These are phyloP conservation scores for Entomortierella beljakovae DNA, from an alignment of 192 early-diverging fungal genomes.

Conservation along the genomic window DNA sequence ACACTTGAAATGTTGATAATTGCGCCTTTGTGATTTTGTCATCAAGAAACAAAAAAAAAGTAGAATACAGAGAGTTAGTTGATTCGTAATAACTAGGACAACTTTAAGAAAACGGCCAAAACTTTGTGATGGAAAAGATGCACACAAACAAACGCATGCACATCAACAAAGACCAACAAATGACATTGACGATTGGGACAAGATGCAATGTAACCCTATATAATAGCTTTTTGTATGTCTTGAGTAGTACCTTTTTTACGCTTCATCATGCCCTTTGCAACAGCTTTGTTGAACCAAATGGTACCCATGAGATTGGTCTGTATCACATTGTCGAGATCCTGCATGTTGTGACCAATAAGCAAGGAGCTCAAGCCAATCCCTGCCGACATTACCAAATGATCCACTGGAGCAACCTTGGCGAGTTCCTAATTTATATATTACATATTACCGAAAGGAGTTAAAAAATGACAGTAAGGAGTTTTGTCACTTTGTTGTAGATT, in stretches of 20 bases:
- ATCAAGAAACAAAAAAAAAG: too few relatives aligned
- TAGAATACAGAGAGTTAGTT: too few relatives aligned
- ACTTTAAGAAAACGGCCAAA: too few relatives aligned
- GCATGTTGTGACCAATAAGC: constrained; percentile 54
- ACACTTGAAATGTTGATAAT: constrained; percentile 92
- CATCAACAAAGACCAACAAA: too few relatives aligned
- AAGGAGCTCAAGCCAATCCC: constrained; percentile 70
- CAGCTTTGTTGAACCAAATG: constrained; percentile 67
- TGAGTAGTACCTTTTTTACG: constrained; percentile 57
- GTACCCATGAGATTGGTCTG: constrained; percentile 78
- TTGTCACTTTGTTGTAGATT: too few relatives aligned
- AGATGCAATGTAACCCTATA: not conserved
- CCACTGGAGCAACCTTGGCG: constrained; percentile 32
- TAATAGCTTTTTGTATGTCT: not conserved
- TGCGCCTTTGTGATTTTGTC: constrained; percentile 56
- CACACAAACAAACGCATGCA: too few relatives aligned
- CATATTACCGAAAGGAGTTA: too few relatives aligned
- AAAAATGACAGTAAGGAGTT: too few relatives aligned
- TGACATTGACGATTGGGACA: not conserved
- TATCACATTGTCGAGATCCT: constrained; percentile 67
- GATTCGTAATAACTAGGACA: too few relatives aligned
- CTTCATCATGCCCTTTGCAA: constrained; percentile 69
- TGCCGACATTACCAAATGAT: constrained; percentile 64
- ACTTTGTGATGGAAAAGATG: too few relatives aligned
- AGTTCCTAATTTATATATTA: too few relatives aligned